These are phyloP conservation scores for Calonectria fujianensis DNA, from an alignment of 2,329 filamentous ascomycete genomes.

Conservation along the genomic window DNA sequence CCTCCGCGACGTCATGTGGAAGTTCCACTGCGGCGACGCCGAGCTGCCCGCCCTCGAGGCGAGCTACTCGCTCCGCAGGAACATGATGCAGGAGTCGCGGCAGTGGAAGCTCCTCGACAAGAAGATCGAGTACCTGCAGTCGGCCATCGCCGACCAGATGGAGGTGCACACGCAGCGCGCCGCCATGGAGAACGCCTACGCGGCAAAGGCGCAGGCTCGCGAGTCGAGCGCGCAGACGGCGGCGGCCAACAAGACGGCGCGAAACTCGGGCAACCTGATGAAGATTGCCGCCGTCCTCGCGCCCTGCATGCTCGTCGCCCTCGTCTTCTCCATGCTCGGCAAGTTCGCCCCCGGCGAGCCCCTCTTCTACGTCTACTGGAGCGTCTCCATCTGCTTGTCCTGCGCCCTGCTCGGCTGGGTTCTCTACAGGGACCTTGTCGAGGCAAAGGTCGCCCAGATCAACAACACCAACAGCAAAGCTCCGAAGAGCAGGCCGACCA, in stretches of 20 bases:
- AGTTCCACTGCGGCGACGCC: slow-evolving; percentile 3
- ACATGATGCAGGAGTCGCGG: slow-evolving; percentile 8
- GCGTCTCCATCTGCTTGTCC: slow-evolving; percentile 4
- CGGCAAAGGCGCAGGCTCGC: not conserved
- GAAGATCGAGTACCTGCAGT: slow-evolving; percentile 8
- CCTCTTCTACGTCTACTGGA: slow-evolving; percentile 16
- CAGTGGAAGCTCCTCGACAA: slow-evolving; percentile 12
- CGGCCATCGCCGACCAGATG: slow-evolving; percentile 16
- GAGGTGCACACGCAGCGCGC: slow-evolving; percentile 8
- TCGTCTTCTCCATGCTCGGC: slow-evolving; percentile 17
- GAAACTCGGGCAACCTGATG: slow-evolving; percentile 1
- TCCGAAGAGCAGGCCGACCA: not conserved
- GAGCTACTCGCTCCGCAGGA: not conserved
- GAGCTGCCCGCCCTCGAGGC: not conserved
- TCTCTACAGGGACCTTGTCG: slow-evolving; percentile 1
- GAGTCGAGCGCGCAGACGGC: slow-evolving; percentile 1
- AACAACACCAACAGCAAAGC: not conserved
- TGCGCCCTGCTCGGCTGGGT: not conserved
- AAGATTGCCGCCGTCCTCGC: slow-evolving; percentile 5
- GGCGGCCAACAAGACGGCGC: not conserved
- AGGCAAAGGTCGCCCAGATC: not conserved
- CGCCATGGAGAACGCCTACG: slow-evolving; percentile 1
- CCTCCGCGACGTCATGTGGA: slow-evolving; percentile 17
- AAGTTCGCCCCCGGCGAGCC: slow-evolving; percentile 11
- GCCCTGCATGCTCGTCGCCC: slow-evolving; percentile 11